phyloP scores from a whole-genome alignment of 441 rosid genomes.

The Eruca vesicaria region DNA sequence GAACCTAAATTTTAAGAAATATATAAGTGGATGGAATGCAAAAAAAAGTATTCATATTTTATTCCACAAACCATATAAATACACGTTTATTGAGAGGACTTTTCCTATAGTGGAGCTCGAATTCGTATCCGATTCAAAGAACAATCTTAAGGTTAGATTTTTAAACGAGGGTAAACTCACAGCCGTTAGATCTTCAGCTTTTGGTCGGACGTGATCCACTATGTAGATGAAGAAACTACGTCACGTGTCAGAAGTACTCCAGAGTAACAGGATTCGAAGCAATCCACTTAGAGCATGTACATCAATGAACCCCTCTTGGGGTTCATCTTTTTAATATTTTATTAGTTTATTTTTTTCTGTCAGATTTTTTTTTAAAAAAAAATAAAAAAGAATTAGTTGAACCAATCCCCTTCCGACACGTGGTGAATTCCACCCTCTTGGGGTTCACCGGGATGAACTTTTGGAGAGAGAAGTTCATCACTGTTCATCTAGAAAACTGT shows the following conservation, averaged over 20 bases:
- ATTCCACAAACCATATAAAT: background rate
- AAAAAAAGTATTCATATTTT: background rate
- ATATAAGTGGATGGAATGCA: background rate
- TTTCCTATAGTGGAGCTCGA: background rate
- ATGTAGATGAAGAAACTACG: background rate
- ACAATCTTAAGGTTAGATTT: background rate
- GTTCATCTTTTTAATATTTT: too few relatives aligned
- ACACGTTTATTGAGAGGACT: background rate
- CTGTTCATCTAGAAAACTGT: too few relatives aligned
- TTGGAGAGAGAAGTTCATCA: too few relatives aligned
- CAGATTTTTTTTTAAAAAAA: too few relatives aligned
- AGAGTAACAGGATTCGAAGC: constrained; percentile 22
- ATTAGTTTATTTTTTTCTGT: too few relatives aligned
- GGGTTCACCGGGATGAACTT: too few relatives aligned
- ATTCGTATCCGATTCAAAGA: background rate
- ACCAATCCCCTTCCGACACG: too few relatives aligned
- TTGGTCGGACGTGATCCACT: background rate
- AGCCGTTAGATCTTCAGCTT: background rate
- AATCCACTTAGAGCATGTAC: too few relatives aligned
- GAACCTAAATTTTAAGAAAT: too few relatives aligned
- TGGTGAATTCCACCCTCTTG: too few relatives aligned
- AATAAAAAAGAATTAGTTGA: too few relatives aligned
- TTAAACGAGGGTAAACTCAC: background rate
- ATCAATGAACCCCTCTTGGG: too few relatives aligned
- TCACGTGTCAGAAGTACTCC: constrained; percentile 28